Evolutionary conservation across 495 filamentous ascomycete genomes (phyloP), one percentile per base, ranked within the genome.

Genomic region (Terfezia claveryi): DNA sequence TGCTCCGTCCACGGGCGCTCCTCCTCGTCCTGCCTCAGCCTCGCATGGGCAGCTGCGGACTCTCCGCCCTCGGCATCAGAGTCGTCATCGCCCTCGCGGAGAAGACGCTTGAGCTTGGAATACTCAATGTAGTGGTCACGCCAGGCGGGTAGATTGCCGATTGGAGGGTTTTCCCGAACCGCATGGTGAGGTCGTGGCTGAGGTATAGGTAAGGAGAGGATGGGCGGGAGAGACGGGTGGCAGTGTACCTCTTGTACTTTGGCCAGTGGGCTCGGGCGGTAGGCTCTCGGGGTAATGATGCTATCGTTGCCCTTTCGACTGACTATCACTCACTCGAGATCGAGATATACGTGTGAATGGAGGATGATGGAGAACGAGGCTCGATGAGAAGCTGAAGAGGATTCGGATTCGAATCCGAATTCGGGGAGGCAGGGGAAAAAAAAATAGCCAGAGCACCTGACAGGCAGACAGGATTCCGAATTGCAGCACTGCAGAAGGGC

Each of bases 111-210:
- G 50, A 98, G 78, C 72, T 88, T 93, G 57, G 73, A 70, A 64
- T 98, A 98, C 68, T 96, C 91, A 62, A 98, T 85, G 70, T 98
- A 98, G 57, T 89, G 76, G 60, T 80, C 81, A 64, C 79, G 80
- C 92, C 92, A 98, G 59, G 89, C 53, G 78, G 69, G 66, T 98
- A 91, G 58, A 84, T 75, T 10, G 85, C 80, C 57, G 76, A 76
- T 52, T 77, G 76, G 46, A 98, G 77, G 23, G 84, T 93, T 70
- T 78, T 86, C 46, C 88, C 91, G 73, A 94, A 98, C 57, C 83
- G 80, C 91, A 98, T 98, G 52, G 37, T 76, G 62, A 27, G 46
- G n/a, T 32, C 5, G 4, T 11, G 37, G 23, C 8, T 23, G 44
- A 54, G 17, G 51, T 52, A 54, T 49, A 53, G 55, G 50, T 52